Base-by-base conservation (phyloP, 2,329 filamentous ascomycete species). In the Hypoxylon sp. region DNA sequence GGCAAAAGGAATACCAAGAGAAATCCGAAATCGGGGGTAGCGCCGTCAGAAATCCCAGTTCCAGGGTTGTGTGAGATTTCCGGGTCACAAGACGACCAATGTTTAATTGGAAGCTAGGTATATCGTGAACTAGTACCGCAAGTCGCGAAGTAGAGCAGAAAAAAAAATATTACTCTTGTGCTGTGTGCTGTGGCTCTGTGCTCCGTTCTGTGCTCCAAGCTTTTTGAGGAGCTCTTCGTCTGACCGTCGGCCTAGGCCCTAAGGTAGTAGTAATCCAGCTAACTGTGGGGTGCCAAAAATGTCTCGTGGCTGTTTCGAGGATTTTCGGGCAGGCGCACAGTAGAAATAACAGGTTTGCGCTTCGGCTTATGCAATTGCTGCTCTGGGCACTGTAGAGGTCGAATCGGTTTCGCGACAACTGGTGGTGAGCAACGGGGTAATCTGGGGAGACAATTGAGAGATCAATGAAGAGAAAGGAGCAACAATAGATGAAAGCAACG, bases 11-110 rank as follows among this genome's bases (percentile, higher is more conserved):
- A 56, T 39, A 32, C 31, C 31, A 37, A 24, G 47, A 65, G 13
- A 44, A 68, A 71, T 67, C 69, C 69, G 69, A 71, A 55, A 67
- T 69, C 68, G 68, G 68, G 65, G 65, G 39, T 48, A 64, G 50
- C 56, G 56, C 62, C 44, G 62, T 55, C 17, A 58, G 31, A 53
- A 53, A 65, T 42, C n/a, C 39, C 31, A 52, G 37, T 59, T 47
- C 59, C 59, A 56, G 51, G 56, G 48, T 59, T 60, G 52, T 48
- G 51, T 57, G 58, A 66, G 65, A 65, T 59, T 61, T 65, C 21
- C n/a, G 56, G 66, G 68, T 71, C 66, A 71, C 68, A 71, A 71
- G 68, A 67, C 62, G 57, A 52, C 29, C 17, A 53, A 37, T 52
- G 62, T 63, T 64, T 58, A 65, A 66, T 70, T 68, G 53, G 57